Base-by-base conservation (phyloP, 305 asterid genomes). In the Stenogyne calaminthoides region DNA sequence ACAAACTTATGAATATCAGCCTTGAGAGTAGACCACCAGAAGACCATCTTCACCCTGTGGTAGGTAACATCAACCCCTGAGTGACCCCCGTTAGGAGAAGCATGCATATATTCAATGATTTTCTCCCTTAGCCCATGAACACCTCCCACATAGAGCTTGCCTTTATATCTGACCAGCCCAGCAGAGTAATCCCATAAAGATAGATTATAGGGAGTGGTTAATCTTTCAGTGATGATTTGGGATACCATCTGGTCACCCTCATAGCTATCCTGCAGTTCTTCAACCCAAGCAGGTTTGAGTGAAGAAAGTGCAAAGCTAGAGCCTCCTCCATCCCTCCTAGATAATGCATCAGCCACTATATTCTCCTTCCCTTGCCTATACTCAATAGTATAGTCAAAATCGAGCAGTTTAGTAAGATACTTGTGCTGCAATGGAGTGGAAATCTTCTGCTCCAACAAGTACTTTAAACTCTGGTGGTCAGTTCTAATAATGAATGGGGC, bases 121-220 rank as follows among this genome's bases (percentile, higher is more conserved):
- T 2, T 3, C 6, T 0, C 0, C 5, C 15, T 10, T 6, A 44
- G 0, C 0, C 0, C 15, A 11, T 6, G 14, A 44, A 7, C 1
- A 10, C 1, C 0, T 2, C 51, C 51, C 16, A 44, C 16, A 44
- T 44, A 44, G 0, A 44, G 0, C 2, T 44, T 11, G 0, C 51
- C 51, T 4, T 44, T 11, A 3, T 12, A 44, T 5, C 15, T 10
- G 1, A 44, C 15, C 6, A 42, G 0, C 0, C 51, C 51, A 3
- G 1, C 15, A 0, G 7, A 0, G 0, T 44, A 44, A 1, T 4
- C 1, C 0, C 0, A 44, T 0, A 3, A 0, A 0, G 51, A 44
- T 0, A 11, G 3, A 5, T 4, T 44, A 16, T 3, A 44, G 6
- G 16, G 16, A 4, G 0, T 3, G 0, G 49, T 2, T 0, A 11